Percentiles rank a stretch among this genome's conserved stretches.
Evolutionary conservation across 495 filamentous ascomycete genomes (phyloP).

Genomic region (Lindgomyces ingoldianus): DNA sequence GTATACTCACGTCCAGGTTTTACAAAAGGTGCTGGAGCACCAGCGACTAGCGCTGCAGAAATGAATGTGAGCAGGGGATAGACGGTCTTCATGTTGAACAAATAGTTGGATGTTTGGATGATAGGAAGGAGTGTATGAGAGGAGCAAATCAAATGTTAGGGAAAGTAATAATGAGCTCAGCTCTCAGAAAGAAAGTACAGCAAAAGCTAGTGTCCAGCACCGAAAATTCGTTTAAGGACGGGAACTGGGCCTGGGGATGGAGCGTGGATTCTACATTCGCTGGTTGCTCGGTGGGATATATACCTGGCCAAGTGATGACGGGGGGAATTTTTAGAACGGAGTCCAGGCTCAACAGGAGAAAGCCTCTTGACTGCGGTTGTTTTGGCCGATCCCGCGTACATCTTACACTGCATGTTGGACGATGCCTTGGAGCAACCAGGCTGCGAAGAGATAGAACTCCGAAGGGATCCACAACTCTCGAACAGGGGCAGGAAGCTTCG

Average conservation of each 20-base stretch:
- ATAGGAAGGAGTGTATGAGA: slow-evolving; percentile 16
- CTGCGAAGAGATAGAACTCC: neutral
- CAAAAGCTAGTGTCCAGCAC: slow-evolving; percentile 35
- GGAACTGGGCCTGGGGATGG: slow-evolving; percentile 21
- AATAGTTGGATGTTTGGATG: neutral
- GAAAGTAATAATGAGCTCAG: slow-evolving; percentile 36
- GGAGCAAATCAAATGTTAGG: slow-evolving; percentile 21
- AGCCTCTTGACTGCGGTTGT: neutral
- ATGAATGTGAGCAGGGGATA: slow-evolving; percentile 30
- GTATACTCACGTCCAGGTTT: slow-evolving; percentile 17
- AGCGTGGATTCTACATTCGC: neutral
- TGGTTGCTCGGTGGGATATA: slow-evolving; percentile 14
- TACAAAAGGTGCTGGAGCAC: slow-evolving; percentile 24
- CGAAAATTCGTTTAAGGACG: slow-evolving; percentile 13
- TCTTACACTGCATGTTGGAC: slow-evolving; percentile 28
- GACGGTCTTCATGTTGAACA: slow-evolving; percentile 33
- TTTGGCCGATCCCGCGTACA: slow-evolving; percentile 17
- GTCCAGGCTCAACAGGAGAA: neutral
- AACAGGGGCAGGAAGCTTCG: slow-evolving; percentile 23
- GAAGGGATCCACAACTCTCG: slow-evolving; percentile 17
- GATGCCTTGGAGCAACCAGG: slow-evolving; percentile 27
- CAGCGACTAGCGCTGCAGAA: slow-evolving; percentile 32
- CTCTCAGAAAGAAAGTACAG: slow-evolving; percentile 28
- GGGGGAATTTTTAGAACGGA: slow-evolving; percentile 8
- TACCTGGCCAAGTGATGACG: slow-evolving; percentile 2